Evolutionary conservation across 768 basidiomycete species (phyloP), one percentile per base, ranked within the genome.

Genomic region (Naganishia randhawae): DNA sequence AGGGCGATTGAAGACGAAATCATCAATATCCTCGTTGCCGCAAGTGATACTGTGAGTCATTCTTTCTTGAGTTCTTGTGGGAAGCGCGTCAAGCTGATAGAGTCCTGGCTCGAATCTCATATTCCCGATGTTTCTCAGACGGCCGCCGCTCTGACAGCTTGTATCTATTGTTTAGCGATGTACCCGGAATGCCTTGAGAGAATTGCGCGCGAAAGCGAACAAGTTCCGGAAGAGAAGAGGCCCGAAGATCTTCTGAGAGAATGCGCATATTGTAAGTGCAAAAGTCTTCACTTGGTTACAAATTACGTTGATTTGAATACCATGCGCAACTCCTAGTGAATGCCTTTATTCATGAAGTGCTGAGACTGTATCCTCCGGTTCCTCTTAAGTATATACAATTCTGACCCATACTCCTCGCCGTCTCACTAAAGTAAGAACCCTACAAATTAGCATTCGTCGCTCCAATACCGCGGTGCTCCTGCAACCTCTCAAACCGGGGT

Each of bases 321-420:
- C 14, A 41, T 41, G 63, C 19, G 31, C 35, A 11, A 10, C 10
- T 61, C 25, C 7, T 61, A 76, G 72, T 69, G 42, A 65, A 67
- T 54, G 66, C 75, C 86, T 88, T 90, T 41, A 85, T 91, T 48
- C 88, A 91, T 69, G 90, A 92, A 74, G 87, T 87, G 0, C 82
- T 92, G 27, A 84, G 90, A 19, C 80, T 92, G 1, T 92, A 87
- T 80, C 89, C 89, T 3, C 88, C 90, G 8, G 88, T 91, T 0
- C 89, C 89, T 8, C 79, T 89, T 48, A 90, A 90, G 73, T 75
- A 32, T 66, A 8, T 53, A 31, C 51, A 31, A 53, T 19, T 25
- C 51, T 9, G 51, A 25, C 14, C 3, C 51, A 53, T 31, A 9
- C 27, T 5, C 19, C 22, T 19, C 41, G 41, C 25, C 11, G 32